Conservation (phyloP, 331 rosid species). For the Cydonia oblonga region DNA sequence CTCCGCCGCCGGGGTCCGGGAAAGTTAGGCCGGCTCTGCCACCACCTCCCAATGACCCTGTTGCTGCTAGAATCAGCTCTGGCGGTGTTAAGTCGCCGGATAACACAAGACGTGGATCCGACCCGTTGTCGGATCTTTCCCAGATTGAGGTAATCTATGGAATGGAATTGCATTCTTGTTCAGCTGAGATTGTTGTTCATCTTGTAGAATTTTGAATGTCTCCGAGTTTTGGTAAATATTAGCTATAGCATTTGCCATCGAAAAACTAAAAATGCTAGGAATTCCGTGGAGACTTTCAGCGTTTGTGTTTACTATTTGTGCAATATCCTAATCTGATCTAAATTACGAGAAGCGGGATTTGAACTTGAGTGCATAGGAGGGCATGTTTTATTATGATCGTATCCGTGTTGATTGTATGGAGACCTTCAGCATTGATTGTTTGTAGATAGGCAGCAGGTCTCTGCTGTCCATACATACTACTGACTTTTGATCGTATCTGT, state of each 20-base stretch:
- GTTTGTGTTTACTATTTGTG: background rate
- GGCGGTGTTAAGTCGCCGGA: slow-evolving; percentile 35
- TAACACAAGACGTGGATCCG: slow-evolving; percentile 25
- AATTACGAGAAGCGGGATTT: too few relatives aligned
- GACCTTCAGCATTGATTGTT: background rate
- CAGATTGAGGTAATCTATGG: slow-evolving; percentile 91
- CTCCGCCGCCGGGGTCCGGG: slow-evolving; percentile 79
- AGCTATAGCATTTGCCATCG: background rate
- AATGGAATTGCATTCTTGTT: slow-evolving; percentile 1
- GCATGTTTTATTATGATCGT: background rate
- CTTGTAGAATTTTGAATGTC: background rate
- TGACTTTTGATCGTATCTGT: background rate
- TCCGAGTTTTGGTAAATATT: background rate
- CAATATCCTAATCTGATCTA: background rate
- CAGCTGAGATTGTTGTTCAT: background rate
- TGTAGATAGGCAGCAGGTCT: background rate
- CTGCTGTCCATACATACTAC: background rate
- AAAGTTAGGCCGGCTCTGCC: slow-evolving; percentile 83
- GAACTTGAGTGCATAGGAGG: background rate
- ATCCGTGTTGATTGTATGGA: background rate
- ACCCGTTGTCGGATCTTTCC: slow-evolving; percentile 84
- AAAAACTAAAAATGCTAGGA: background rate
- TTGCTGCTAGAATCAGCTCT: slow-evolving; percentile 54
- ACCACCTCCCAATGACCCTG: slow-evolving; percentile 94
- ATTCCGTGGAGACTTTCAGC: background rate